These are phyloP conservation scores for Coelastrella sp. DNA, from an alignment of 139 green algal species.

Conservation along the genomic window DNA sequence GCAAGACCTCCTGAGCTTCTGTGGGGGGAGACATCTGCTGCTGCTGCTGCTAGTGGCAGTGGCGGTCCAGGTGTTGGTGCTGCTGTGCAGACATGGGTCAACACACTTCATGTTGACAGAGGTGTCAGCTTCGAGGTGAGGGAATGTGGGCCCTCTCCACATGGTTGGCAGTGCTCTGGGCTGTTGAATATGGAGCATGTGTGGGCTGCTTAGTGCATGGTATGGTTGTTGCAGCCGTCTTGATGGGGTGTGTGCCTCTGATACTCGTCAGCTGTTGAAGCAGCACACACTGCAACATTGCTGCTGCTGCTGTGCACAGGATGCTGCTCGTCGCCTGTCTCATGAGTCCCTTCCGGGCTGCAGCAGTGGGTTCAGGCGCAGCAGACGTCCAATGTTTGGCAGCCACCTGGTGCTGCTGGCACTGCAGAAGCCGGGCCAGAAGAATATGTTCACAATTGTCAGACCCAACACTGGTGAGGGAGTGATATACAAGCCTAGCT, in stretches of 20 bases:
- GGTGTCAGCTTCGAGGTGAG: constrained; percentile 36
- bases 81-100: constrained; percentile 36
- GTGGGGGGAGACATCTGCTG: constrained; percentile 4
- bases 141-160: background rate
- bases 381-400: constrained; percentile 59
- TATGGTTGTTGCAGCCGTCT: background rate
- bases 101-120: constrained; percentile 40
- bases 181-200: background rate
- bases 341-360: constrained; percentile 31
- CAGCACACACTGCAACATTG: background rate
- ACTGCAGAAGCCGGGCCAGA: constrained; percentile 65
- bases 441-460: constrained; percentile 67
- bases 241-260: background rate
- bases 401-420: constrained; percentile 67
- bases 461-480: constrained; percentile 77
- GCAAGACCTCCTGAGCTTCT: constrained; percentile 3
- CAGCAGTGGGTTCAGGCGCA: constrained; percentile 67
- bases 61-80: background rate
- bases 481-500: no score
- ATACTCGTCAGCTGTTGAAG: background rate
- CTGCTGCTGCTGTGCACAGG: constrained; percentile 9
- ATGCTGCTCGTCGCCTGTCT: constrained; percentile 8
- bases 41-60: background rate
- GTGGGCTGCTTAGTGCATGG: background rate
- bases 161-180: background rate